Evolutionary conservation across 371 early-diverging fungal species (phyloP).

Genomic region (Lichtheimia corymbifera): DNA sequence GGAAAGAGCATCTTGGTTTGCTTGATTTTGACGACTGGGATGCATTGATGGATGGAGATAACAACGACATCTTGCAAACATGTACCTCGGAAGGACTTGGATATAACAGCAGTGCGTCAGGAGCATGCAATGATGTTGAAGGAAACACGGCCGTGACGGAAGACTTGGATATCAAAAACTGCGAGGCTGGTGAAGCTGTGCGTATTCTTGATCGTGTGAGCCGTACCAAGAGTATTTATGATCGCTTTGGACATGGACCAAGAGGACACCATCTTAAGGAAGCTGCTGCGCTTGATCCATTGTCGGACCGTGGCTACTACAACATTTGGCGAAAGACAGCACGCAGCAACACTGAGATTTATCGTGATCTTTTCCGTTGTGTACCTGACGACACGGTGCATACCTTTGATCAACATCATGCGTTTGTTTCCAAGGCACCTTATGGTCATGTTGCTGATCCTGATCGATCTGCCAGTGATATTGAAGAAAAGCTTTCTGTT

Average conservation of each 20-base stretch:
- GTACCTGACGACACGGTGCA: slow-evolving; percentile 83
- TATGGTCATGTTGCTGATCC: slow-evolving; percentile 61
- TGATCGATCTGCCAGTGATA: slow-evolving; percentile 28
- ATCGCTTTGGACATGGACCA: slow-evolving; percentile 23
- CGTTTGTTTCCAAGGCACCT: slow-evolving; percentile 58
- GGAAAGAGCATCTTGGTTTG: slow-evolving; percentile 86
- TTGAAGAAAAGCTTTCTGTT: slow-evolving; percentile 38
- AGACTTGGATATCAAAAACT: slow-evolving; percentile 26
- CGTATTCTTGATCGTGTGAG: slow-evolving; percentile 40
- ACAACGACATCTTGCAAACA: slow-evolving; percentile 10
- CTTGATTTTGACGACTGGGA: slow-evolving; percentile 50
- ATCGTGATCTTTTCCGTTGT: slow-evolving; percentile 80
- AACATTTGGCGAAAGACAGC: slow-evolving; percentile 70
- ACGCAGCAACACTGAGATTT: slow-evolving; percentile 67
- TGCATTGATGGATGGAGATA: slow-evolving; percentile 18
- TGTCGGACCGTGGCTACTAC: slow-evolving; percentile 64
- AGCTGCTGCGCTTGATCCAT: slow-evolving; percentile 72
- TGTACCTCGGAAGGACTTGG: slow-evolving; percentile 8
- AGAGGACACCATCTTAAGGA: slow-evolving; percentile 24
- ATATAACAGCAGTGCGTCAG: slow-evolving; percentile 7
- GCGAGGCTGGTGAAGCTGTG: slow-evolving; percentile 36
- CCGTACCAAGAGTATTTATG: slow-evolving; percentile 39
- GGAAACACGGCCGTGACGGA: slow-evolving; percentile 13
- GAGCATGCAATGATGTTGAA: slow-evolving; percentile 21
- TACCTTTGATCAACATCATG: slow-evolving; percentile 60